Conservation (phyloP, 192 early-diverging fungal species). For the Rhizoclosmatium sp. region DNA sequence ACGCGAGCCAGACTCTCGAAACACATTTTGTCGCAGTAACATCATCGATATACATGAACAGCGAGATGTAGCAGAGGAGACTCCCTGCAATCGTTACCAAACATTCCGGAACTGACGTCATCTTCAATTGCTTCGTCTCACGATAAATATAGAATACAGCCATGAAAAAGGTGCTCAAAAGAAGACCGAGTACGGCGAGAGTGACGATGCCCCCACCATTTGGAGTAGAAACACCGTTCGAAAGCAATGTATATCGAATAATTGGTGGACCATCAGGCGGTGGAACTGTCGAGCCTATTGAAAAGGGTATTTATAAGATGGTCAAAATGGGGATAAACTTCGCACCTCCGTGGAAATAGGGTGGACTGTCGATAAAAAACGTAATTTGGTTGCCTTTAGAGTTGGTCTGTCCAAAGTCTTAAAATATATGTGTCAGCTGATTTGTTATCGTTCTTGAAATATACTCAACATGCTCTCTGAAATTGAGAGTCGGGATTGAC, state of each 20-base stretch:
- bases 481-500: too few species aligned
- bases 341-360: not conserved
- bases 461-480: not conserved
- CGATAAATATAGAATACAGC: not conserved
- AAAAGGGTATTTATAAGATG: not conserved
- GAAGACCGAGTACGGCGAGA: not conserved
- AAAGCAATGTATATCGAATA: too few species aligned
- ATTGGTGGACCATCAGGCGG: constrained; percentile 4
- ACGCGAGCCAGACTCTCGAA: not conserved
- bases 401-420: not conserved
- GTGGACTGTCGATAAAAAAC: not conserved
- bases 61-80: not conserved
- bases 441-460: not conserved
- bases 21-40: not conserved
- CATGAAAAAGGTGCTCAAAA: not conserved
- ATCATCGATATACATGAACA: not conserved
- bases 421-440: not conserved
- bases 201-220: not conserved
- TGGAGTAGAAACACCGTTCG: not conserved
- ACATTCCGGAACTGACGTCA: constrained; percentile 13
- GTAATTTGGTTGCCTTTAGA: not conserved
- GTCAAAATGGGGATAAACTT: too few species aligned
- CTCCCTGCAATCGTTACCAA: constrained; percentile 1
- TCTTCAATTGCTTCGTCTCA: not conserved
- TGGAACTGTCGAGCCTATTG: not conserved